Percentiles rank a stretch among this genome's conserved stretches.
These are phyloP conservation scores for Cenchrus americanus DNA, from an alignment of 176 grass and related monocot species.

Conservation along the genomic window DNA sequence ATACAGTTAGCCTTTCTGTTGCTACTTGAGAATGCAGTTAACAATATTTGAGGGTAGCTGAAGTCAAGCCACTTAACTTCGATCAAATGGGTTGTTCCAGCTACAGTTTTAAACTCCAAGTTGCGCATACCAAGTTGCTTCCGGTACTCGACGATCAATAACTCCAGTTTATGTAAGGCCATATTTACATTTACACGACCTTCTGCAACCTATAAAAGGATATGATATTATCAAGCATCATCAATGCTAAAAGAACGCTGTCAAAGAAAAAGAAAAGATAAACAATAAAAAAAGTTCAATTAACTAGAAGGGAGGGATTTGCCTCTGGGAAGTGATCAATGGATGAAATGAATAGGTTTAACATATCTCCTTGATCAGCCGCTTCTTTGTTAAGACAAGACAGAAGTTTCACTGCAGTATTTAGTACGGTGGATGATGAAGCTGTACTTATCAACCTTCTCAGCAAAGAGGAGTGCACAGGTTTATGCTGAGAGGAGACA, in stretches of 20 bases:
- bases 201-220: slow-evolving; percentile 58
- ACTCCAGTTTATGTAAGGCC: slow-evolving; percentile 69
- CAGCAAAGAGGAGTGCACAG: slow-evolving; percentile 65
- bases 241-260: slow-evolving; percentile 5
- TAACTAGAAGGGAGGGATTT: slow-evolving; percentile 23
- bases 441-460: slow-evolving; percentile 82
- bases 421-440: slow-evolving; percentile 69
- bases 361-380: slow-evolving; percentile 81
- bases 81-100: slow-evolving; percentile 81
- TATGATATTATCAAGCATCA: slow-evolving; percentile 34
- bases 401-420: slow-evolving; percentile 64
- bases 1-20: slow-evolving; percentile 24
- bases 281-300: slow-evolving; percentile 28
- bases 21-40: slow-evolving; percentile 25
- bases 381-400: slow-evolving; percentile 89
- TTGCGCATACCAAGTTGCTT: slow-evolving; percentile 72
- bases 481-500: slow-evolving; percentile 43
- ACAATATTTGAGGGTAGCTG: slow-evolving; percentile 40
- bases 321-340: slow-evolving; percentile 87
- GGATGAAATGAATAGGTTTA: slow-evolving; percentile 79
- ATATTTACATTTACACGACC: slow-evolving; percentile 65
- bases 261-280: slow-evolving; percentile 1
- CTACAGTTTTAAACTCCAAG: slow-evolving; percentile 84
- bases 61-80: slow-evolving; percentile 71
- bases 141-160: slow-evolving; percentile 71